Evolutionary conservation across 257 asterid genomes (phyloP), one percentile per base, ranked within the genome.

Genomic region (Solanum chmielewskii): DNA sequence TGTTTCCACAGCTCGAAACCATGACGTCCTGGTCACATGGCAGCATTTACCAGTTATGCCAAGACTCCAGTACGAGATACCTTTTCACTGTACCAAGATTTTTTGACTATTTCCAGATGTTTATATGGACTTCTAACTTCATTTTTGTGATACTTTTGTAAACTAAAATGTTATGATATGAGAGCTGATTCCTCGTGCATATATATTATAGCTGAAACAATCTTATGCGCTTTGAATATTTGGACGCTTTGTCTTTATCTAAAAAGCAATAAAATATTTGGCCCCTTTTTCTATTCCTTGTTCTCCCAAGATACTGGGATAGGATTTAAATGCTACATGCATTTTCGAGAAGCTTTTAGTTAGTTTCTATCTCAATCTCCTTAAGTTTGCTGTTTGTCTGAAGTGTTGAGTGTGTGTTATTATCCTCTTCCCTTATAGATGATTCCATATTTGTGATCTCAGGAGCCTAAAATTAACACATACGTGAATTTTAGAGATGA

Each of bases 391-490:
- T 78, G 33, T 78, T 78, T 78, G 64, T 78, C 39, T 78, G 5
- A 77, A 44, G 39, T 45, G 27, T 78, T 47, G 66, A 45, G 42
- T 78, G 7, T 45, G 49, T 78, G 41, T 15, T 78, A 41, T 45
- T 78, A 45, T 45, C 15, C 62, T 44, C 84, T 41, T n/a, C 37
- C 68, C 64, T 47, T 85, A 62, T 5, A 42, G 37, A 85, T 68
- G 87, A 68, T 86, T 88, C 80, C 66, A 78, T 84, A 60, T 76
- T 84, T 70, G 45, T 59, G 49, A 85, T 31, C 47, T 31, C 94
- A 97, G 99, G 98, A 97, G 83, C 99, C 99, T 88, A 64, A 93
- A 77, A 96, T 95, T 89, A 97, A 93, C 91, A 94, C 99, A 52
- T 97, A 96, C 85, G 95, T 92, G 89, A 94, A 96, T 90, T 96